A percentile compares a stretch with the other conserved stretches of the same genome.
Conservation (phyloP, 176 grass and related monocot species). For the Saccharum spontaneum region DNA sequence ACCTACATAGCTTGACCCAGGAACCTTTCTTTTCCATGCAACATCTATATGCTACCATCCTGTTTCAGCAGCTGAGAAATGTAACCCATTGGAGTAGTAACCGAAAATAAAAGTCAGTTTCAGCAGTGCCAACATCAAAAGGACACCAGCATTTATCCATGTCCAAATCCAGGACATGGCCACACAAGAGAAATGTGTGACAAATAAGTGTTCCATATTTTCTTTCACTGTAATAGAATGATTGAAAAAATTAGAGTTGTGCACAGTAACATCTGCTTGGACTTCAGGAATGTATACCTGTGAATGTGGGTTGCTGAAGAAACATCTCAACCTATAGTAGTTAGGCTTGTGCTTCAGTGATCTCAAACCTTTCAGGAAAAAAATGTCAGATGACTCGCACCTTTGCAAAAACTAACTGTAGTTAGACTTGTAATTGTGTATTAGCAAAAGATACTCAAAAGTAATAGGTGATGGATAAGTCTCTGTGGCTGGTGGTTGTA, state of each 20-base stretch:
- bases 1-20: neutral
- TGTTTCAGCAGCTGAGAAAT: too few relatives aligned
- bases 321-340: conserved; percentile 5
- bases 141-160: neutral
- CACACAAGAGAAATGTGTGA: conserved; percentile 1
- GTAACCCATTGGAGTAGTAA: conserved; percentile 1
- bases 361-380: neutral
- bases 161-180: conserved; percentile 3
- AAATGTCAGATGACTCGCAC: neutral
- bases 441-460: neutral
- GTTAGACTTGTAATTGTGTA: neutral
- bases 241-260: conserved; percentile 6
- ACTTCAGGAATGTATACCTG: conserved; percentile 11
- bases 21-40: neutral
- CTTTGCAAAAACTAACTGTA: neutral
- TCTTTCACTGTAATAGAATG: neutral
- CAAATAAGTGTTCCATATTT: neutral
- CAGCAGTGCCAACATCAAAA: neutral
- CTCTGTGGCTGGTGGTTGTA: too few relatives aligned
- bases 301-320: neutral
- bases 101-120: conserved; percentile 1
- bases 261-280: neutral
- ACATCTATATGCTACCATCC: neutral
- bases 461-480: too few relatives aligned
- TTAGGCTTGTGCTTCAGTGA: neutral